phyloP scores from a whole-genome alignment of 805 yeast species.

The Ogataea paraovalis region DNA sequence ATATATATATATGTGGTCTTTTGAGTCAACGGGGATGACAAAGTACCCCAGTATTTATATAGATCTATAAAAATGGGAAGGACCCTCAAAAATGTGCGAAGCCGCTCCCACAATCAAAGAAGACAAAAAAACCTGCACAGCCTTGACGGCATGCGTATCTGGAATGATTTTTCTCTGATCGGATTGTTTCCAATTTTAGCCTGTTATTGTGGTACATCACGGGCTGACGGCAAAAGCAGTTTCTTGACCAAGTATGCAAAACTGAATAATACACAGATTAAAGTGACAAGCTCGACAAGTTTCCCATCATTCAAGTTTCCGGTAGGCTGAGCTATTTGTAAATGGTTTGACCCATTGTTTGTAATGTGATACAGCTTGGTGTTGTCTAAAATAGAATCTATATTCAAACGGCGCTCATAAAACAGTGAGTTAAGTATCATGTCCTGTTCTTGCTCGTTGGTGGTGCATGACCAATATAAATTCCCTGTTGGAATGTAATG shows the following conservation, averaged over 20 bases:
- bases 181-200: no score
- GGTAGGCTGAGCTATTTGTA: not conserved
- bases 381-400: conserved; percentile 12
- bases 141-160: no score
- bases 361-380: conserved; percentile 15
- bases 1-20: no score
- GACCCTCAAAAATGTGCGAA: no score
- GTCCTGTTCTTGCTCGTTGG: conserved; percentile 7
- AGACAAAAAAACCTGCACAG: no score
- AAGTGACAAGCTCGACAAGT: not conserved
- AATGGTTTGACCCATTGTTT: not conserved
- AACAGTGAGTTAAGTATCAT: conserved; percentile 19
- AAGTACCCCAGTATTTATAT: no score
- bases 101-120: no score
- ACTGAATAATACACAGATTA: not conserved
- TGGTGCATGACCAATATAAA: conserved; percentile 27
- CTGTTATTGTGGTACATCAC: no score
- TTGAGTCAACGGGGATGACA: no score
- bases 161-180: no score
- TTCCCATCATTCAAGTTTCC: not conserved
- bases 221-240: not conserved
- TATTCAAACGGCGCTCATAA: conserved; percentile 19
- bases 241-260: not conserved
- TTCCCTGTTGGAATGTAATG: conserved; percentile 17
- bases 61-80: no score